These are phyloP conservation scores for Akanthomyces muscarius DNA, from an alignment of 2,329 filamentous ascomycete species.

Conservation along the genomic window DNA sequence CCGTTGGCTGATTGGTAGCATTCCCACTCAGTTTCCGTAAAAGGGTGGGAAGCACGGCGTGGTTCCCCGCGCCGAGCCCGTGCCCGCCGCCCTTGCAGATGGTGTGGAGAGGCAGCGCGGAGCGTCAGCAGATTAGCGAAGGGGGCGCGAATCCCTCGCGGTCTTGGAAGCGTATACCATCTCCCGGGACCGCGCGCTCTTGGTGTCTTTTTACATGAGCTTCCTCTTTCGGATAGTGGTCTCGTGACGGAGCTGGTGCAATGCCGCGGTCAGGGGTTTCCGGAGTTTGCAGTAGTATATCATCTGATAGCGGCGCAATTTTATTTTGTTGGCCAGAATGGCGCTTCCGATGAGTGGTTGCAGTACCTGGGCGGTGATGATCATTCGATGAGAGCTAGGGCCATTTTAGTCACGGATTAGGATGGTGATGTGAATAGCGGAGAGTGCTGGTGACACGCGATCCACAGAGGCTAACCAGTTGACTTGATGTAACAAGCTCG, in stretches of 20 bases:
- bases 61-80: neutral
- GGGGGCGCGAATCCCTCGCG: neutral
- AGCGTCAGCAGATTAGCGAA: neutral
- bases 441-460: neutral
- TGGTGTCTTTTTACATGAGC: neutral
- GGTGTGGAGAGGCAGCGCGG: neutral
- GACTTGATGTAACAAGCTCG: no score
- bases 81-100: neutral
- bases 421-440: neutral
- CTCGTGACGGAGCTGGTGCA: neutral
- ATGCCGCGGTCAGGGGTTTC: neutral
- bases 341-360: neutral
- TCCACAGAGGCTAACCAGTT: neutral
- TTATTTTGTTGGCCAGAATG: no score
- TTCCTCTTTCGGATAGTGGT: conserved; percentile 1
- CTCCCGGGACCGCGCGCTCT: neutral
- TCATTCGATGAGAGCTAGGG: neutral
- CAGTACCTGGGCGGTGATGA: neutral
- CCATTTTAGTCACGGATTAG: neutral
- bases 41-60: neutral
- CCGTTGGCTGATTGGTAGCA: neutral
- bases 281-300: neutral
- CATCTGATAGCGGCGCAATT: neutral
- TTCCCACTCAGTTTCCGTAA: neutral
- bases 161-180: neutral